These are phyloP conservation scores for Obelidium mucronatum DNA, from an alignment of 192 early-diverging fungal species.

Conservation along the genomic window DNA sequence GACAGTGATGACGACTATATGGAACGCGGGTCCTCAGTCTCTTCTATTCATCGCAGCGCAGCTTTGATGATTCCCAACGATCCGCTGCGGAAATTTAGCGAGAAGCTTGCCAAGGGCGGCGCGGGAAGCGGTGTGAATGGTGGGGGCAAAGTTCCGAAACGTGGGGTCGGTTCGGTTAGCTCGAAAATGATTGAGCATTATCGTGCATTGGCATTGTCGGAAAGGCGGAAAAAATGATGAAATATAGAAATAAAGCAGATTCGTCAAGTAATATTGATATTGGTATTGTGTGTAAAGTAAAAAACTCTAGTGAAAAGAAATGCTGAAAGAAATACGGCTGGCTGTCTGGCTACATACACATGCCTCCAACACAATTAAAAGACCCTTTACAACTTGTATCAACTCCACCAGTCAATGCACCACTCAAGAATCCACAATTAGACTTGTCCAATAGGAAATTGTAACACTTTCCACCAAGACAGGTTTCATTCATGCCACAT, in stretches of 20 bases:
- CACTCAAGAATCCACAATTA: no score
- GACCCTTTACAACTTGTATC: background rate
- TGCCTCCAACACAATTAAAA: background rate
- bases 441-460: no score
- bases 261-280: background rate
- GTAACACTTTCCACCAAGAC: no score
- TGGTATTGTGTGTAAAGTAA: background rate
- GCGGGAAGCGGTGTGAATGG: background rate
- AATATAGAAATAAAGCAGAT: background rate
- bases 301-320: background rate
- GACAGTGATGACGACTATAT: slow-evolving; percentile 30
- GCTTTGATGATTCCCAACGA: slow-evolving; percentile 31
- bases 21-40: background rate
- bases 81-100: slow-evolving; percentile 29
- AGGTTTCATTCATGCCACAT: no score
- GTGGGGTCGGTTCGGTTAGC: slow-evolving; percentile 43
- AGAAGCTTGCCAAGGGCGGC: slow-evolving; percentile 3
- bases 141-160: slow-evolving; percentile 28
- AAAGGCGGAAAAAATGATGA: slow-evolving; percentile 7
- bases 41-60: background rate
- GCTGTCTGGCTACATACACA: background rate
- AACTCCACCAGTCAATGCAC: no score
- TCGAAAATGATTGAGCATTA: slow-evolving; percentile 47
- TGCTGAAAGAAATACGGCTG: background rate
- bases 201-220: slow-evolving; percentile 38